These are phyloP conservation scores for Aspergillus piperis DNA, from an alignment of 2,329 filamentous ascomycete species.

Conservation along the genomic window DNA sequence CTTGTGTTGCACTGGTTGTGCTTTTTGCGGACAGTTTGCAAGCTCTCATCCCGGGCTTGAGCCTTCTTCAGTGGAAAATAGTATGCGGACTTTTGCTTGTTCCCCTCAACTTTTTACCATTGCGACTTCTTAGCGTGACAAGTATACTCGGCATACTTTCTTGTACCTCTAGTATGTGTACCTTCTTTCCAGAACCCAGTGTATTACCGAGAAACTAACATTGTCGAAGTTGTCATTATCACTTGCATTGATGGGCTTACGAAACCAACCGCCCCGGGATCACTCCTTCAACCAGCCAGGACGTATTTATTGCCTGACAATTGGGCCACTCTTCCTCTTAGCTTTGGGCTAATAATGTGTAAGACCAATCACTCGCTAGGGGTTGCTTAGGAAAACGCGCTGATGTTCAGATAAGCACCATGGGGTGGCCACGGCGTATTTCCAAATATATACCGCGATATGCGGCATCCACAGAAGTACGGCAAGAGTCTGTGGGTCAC, in stretches of 20 bases:
- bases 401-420: slow-evolving; percentile 48
- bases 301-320: slow-evolving; percentile 83
- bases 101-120: slow-evolving; percentile 79
- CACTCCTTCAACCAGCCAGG: slow-evolving; percentile 73
- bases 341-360: slow-evolving; percentile 86
- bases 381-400: slow-evolving; percentile 1
- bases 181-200: slow-evolving; percentile 2
- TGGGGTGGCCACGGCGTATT: slow-evolving; percentile 76
- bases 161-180: slow-evolving; percentile 76
- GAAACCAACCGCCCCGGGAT: slow-evolving; percentile 77
- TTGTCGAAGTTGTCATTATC: slow-evolving; percentile 70
- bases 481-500: slow-evolving; percentile 72
- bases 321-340: slow-evolving; percentile 83
- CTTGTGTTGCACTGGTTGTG: slow-evolving; percentile 85
- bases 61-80: slow-evolving; percentile 77
- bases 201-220: slow-evolving; percentile 29
- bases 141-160: slow-evolving; percentile 91
- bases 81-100: slow-evolving; percentile 76
- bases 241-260: slow-evolving; percentile 83
- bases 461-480: slow-evolving; percentile 83
- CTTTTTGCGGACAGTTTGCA: slow-evolving; percentile 91
- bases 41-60: slow-evolving; percentile 71
- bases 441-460: slow-evolving; percentile 79
- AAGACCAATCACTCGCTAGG: slow-evolving; percentile 22
- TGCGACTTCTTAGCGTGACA: slow-evolving; percentile 83